Base-by-base conservation (phyloP, 306 rosid genomes). In the Dryas drummondii region DNA sequence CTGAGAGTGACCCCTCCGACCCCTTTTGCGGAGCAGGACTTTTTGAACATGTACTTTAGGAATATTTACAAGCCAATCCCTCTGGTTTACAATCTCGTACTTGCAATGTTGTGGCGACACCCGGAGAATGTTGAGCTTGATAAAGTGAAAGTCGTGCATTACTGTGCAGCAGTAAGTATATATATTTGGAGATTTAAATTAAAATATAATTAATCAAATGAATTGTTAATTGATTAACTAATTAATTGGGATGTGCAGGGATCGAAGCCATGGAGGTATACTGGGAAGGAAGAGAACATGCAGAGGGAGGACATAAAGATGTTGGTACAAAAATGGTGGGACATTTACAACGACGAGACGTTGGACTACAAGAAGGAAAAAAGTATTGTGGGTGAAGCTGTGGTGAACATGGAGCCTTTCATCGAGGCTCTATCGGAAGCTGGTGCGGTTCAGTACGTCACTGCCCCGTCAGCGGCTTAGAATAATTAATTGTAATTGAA, bases 201-300 rank as follows among this genome's bases (percentile, higher is more conserved):
- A 27, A 27, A 27, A 32, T 32, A 32, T 32, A 1, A 32, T 32
- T 32, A 32, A 32, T 2, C 37, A 32, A 32, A 32, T 45, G 64
- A 62, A 63, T 51, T 1, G 2, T 7, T 19, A 3, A 14, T 1
- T 26, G 32, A 5, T 32, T 32, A 14, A 52, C 48, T 32, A 14
- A 52, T 56, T 14, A 27, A 53, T 50, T 14, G 19, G 17, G 4
- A 27, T 13, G 37, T 40, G 4, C 46, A 89, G 97, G 97, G 97
- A 4, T 92, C 97, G 0, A 92, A 92, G 86, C 97, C 97, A 1
- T 92, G 97, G 96, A 88, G 96, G 80, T 92, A 88, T 37, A 90
- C 93, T 0, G 93, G 96, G 56, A 84, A 83, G 62, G 97, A 90
- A 55, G 96, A 88, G 67, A 92, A 90, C 68, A 90, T 92, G 97